Base-by-base conservation (phyloP, 176 grass and related monocot genomes). In the Tillandsia leiboldiana region DNA sequence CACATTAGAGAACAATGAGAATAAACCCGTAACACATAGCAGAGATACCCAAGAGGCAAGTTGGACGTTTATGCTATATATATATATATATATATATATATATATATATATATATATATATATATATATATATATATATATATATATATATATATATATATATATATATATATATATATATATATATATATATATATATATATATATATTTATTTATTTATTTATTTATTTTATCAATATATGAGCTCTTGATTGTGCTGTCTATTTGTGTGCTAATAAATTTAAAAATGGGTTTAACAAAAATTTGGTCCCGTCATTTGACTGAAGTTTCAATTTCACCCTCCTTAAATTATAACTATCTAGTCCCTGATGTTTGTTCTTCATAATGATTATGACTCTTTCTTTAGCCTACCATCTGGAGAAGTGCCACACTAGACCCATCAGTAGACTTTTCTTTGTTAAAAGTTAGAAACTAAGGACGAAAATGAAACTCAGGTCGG, bases 41-140 rank as follows among this genome's bases (percentile, higher is more conserved):
- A 89, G 94, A 77, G 94, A 99, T 71, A 90, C 94, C 12, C 94
- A 99, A 76, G 94, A 99, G 79, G 94, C 93, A 90, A 81, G 65
- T 56, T 3, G 12, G 26, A 3, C 8, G 52, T 11, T 56, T 61
- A 22, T 9, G 9, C 56, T 61, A 10, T 23, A 27, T 67, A 66
- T 26, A 10, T 33, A 47, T 20, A 10, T 52, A 11, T 63, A 11
- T 5, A 33, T 11, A n/a, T 20, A 10, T 52, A 11, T 63, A 11
- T 5, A 33, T 11, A n/a, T 20, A 10, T 52, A 11, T 63, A 11
- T 5, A 33, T 11, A n/a, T 20, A 10, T 52, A 11, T 63, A 11
- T 5, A 33, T 11, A n/a, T 20, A 10, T 52, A 11, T 63, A 11
- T 5, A 33, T 11, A n/a, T 20, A 10, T 52, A 11, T 63, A 11